Evolutionary conservation across 257 asterid species (phyloP).

Genomic region (Vinca minor): DNA sequence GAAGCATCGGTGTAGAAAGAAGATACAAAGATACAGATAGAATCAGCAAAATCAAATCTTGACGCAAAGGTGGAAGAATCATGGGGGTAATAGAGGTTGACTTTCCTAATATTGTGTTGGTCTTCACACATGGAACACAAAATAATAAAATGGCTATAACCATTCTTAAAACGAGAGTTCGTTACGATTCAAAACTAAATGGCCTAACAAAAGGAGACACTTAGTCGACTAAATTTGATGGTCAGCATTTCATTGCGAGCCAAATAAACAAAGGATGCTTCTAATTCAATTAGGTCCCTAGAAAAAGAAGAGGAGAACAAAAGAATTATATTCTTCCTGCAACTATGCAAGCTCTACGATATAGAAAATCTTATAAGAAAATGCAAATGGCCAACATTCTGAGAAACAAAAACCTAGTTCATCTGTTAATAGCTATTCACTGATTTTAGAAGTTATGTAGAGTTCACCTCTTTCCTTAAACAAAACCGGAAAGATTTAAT

Average conservation of each 20-base stretch:
- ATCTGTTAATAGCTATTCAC: not conserved
- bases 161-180: not conserved
- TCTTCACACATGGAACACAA: not conserved
- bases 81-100: not conserved
- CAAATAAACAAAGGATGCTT: not conserved
- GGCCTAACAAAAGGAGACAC: not conserved
- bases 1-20: not conserved
- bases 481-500: conserved; percentile 4
- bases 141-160: not conserved
- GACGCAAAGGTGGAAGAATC: not conserved
- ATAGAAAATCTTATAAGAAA: not conserved
- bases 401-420: not conserved
- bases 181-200: not conserved
- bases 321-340: not conserved
- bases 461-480: not conserved
- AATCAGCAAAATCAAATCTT: not conserved
- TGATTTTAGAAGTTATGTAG: not conserved
- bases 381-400: not conserved
- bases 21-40: not conserved
- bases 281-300: not conserved
- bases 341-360: not conserved
- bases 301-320: not conserved
- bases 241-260: not conserved
- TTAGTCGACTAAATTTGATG: not conserved
- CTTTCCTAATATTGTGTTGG: not conserved